Evolutionary conservation across 345 rosid species (phyloP).

Genomic region (Firmiana major): DNA sequence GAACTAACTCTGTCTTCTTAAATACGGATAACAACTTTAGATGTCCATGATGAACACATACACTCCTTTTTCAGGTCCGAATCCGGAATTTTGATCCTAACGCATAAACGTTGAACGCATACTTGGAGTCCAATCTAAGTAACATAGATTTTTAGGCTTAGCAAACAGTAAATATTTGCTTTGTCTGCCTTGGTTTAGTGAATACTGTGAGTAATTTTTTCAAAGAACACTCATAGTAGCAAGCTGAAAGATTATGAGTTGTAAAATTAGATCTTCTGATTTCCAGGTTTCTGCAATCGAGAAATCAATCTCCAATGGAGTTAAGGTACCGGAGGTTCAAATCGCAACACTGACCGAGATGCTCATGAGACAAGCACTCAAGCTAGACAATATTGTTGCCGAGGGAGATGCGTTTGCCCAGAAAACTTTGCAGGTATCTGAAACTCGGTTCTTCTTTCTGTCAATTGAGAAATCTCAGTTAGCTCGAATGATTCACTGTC

Average conservation of each 20-base stretch:
- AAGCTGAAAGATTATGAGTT: neutral
- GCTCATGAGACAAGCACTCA: conserved; percentile 58
- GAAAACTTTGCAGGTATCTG: conserved; percentile 37
- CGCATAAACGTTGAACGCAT: too few species aligned
- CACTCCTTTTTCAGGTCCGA: too few species aligned
- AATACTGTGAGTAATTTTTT: neutral
- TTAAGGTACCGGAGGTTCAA: conserved; percentile 47
- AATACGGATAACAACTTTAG: too few species aligned
- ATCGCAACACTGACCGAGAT: conserved; percentile 56
- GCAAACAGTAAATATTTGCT: too few species aligned
- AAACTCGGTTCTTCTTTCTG: neutral
- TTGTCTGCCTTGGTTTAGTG: too few species aligned
- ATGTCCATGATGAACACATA: too few species aligned
- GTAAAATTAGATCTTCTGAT: neutral
- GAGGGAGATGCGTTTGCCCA: conserved; percentile 41
- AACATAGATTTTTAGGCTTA: too few species aligned
- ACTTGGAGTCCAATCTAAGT: too few species aligned
- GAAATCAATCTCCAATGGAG: conserved; percentile 35
- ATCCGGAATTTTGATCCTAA: too few species aligned
- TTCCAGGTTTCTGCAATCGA: conserved; percentile 40
- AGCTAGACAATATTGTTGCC: conserved; percentile 39
- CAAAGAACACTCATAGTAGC: neutral
- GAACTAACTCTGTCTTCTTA: too few species aligned
- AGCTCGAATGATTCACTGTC: neutral
- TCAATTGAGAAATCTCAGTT: neutral